Evolutionary conservation across 164 flowering plant genomes (phyloP), one percentile per base, ranked within the genome.

Genomic region (Taxillus chinensis): DNA sequence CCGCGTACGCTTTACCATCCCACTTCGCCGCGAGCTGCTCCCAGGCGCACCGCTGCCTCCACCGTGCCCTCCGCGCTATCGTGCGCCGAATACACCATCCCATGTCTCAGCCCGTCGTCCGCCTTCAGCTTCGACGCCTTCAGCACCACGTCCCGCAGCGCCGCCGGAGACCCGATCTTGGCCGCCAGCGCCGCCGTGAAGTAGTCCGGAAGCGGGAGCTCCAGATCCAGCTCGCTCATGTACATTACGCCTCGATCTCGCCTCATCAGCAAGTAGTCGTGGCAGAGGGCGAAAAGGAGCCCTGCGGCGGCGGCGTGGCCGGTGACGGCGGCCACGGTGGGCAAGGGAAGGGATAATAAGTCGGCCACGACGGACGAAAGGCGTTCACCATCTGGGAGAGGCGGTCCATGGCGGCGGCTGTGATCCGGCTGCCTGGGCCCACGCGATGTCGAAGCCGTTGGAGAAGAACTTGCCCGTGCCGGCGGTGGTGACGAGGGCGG

Each of bases 221-320:
- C 82, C 39, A 82, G 66, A 59, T 82, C 86, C 52, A 82, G 64
- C 75, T 82, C 86, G 67, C 76, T 68, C 86, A 82, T 77, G 71
- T 82, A 82, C 65, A 78, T 46, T 5, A 82, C 77, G 2, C 78
- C 77, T 8, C 67, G 45, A 12, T 74, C 78, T 8, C 70, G 54
- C 68, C 77, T 68, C 84, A 80, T 77, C n/a, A 73, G 40, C 8
- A 80, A 62, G 67, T 79, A 77, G 58, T 83, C 87, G 65, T 83
- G 87, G 65, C 77, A 38, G 54, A 80, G 40, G 11, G 84, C 87
- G n/a, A 83, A 66, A 46, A 74, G 0, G 43, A 80, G n/a, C 13
- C 87, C 87, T 0, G 85, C 87, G 13, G 85, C 87, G 27, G 87
- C 75, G 38, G 87, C 87, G 74, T 83, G 87, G 57, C 87, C 87